These are phyloP conservation scores for Trichomonascaceae sp. DNA, from an alignment of 1,139 yeast species.

Conservation along the genomic window DNA sequence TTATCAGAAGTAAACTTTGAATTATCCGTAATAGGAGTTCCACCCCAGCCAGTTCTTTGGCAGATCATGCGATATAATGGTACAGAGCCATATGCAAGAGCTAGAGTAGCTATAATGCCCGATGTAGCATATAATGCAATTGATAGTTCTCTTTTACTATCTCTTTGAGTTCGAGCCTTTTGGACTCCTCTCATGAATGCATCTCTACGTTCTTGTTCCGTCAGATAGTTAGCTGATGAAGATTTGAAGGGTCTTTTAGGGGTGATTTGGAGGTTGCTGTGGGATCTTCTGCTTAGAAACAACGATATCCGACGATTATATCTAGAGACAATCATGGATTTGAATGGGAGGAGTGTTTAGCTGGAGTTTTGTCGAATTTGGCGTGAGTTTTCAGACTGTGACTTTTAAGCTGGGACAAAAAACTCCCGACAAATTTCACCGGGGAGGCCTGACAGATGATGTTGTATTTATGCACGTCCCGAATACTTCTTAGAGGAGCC, in stretches of 20 bases:
- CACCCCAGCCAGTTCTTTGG: constrained; percentile 94
- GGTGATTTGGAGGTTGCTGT: neutral
- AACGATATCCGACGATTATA: neutral
- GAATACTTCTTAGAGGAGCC: no score
- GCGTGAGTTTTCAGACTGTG: neutral
- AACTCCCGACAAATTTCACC: no score
- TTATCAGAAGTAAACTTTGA: constrained; percentile 79
- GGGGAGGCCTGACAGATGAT: no score
- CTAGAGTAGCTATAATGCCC: constrained; percentile 63
- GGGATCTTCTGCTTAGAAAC: neutral
- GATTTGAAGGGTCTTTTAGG: neutral
- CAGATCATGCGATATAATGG: constrained; percentile 90
- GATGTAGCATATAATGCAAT: constrained; percentile 70
- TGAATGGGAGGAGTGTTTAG: neutral
- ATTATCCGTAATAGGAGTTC: constrained; percentile 84
- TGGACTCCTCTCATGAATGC: constrained; percentile 28
- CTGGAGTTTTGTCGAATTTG: neutral
- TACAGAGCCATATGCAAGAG: constrained; percentile 85
- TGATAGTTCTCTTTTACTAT: constrained; percentile 37
- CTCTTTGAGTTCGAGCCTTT: constrained; percentile 30
- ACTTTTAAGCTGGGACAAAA: no score
- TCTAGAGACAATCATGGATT: neutral
- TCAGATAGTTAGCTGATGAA: constrained; percentile 1
- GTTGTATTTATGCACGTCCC: no score
- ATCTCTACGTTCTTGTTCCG: constrained; percentile 17